Evolutionary conservation across 495 filamentous ascomycete species (phyloP), one percentile per base, ranked within the genome.

Genomic region (Platismatia glauca): DNA sequence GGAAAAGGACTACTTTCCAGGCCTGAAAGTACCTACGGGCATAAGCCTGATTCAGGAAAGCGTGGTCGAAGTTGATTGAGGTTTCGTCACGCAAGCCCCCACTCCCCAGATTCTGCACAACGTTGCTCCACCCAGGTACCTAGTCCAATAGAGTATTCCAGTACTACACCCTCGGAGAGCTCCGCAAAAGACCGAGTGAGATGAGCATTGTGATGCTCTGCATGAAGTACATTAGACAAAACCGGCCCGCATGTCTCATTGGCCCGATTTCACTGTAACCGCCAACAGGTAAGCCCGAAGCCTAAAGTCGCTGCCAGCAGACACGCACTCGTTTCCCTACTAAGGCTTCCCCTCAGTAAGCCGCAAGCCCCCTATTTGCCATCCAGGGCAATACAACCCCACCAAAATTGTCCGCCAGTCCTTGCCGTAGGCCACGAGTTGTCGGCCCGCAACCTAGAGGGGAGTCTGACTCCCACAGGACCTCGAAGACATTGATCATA

Each of bases 251-350:
- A 44, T 46, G 38, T 58, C 22, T 64, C 44, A 69, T 69, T 69
- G 68, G 68, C 12, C 59, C 24, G n/a, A 50, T 55, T 55, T 68
- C 33, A 34, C 39, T 63, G 33, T 69, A 69, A 65, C 62, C 68
- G 68, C 68, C 66, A 58, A 64, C 61, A 39, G 22, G 50, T 58
- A 59, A 24, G 48, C 53, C 55, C 43, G 6, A 7, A 34, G 50
- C 24, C 27, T 29, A 24, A 52, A 33, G 27, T 53, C 16, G 24
- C 4, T 53, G 29, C 50, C 50, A 53, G 50, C 50, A 53, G 50
- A n/a, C 50, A 53, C 4, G 48, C 22, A 16, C 48, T 16, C 13
- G 24, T 50, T 39, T 29, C n/a, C 34, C 46, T 18, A 55, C 39
- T 41, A 53, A 20, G 46, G 11, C 15, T 53, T 33, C 29, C 50